Evolutionary conservation across 202 grass and related monocot species (phyloP), one percentile per base, ranked within the genome.

Genomic region (Setaria viridis): DNA sequence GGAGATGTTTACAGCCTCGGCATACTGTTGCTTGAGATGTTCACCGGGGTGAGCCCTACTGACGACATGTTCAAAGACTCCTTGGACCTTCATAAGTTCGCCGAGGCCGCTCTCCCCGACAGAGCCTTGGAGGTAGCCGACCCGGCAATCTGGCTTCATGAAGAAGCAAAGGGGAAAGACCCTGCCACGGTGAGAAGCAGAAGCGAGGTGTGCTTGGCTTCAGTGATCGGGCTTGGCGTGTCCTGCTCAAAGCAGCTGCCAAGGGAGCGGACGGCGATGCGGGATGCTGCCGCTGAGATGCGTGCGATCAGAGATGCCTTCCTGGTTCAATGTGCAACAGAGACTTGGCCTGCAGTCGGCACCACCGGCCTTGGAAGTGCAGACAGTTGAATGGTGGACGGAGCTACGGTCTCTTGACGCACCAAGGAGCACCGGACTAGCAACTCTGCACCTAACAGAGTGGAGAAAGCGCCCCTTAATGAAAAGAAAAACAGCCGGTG

Each of bases 191-290:
- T 16, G 1, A 67, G 65, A 51, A 48, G 67, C 12, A 85, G 69
- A 69, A 58, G 12, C 30, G 11, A 65, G 16, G 14, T 42, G 3
- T 72, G 62, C 37, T 76, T 88, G 68, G 21, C 42, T 63, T 90
- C 85, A 19, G 25, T 56, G 7, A 63, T 81, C 12, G 65, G 54
- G 20, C n/a, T 91, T 20, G 79, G 79, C 10, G 21, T 91, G 33
- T 57, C 79, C 37, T 93, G 88, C 85, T 90, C 81, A 16, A 90
- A 79, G 71, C 41, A 60, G 17, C 74, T 74, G 9, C 76, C 88
- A 20, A 43, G 58, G 43, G 81, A 78, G 7, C 60, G 85, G 29
- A 85, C 62, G 43, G 17, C 33, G 15, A 79, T 90, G 30, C 25
- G 33, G 62, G 85, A 79, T 70, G 84, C 51, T 65, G 76, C 25